Conservation (phyloP, 148 eudicot genomes). For the Cornus suecica region DNA sequence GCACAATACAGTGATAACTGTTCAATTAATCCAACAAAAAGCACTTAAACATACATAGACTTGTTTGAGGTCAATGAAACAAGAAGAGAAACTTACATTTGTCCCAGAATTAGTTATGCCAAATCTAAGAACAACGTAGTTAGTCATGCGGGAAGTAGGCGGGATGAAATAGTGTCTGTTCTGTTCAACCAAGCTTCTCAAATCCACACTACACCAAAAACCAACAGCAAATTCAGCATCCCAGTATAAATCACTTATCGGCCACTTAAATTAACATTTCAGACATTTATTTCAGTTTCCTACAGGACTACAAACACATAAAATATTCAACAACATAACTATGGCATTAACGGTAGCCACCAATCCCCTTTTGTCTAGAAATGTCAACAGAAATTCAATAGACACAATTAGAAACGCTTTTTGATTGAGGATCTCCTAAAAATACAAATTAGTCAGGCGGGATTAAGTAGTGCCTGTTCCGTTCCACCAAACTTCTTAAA, state of each 20-base stretch:
- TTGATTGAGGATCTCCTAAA: too few species aligned
- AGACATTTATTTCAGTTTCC: neutral
- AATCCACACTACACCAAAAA: slow-evolving; percentile 65
- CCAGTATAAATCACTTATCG: neutral
- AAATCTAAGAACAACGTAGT: slow-evolving; percentile 76
- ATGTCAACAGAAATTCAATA: neutral
- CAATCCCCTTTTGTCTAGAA: neutral
- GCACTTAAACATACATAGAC: neutral
- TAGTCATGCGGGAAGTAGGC: slow-evolving; percentile 84
- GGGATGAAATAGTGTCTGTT: slow-evolving; percentile 68
- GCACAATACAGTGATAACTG: neutral
- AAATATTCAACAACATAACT: neutral
- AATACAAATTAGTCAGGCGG: too few species aligned
- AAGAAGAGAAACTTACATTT: slow-evolving; percentile 44
- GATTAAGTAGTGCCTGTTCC: too few species aligned
- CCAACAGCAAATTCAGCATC: neutral
- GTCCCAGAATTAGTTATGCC: slow-evolving; percentile 52
- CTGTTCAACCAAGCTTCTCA: slow-evolving; percentile 77
- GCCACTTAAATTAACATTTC: too few species aligned
- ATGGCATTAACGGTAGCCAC: neutral
- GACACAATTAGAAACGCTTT: too few species aligned
- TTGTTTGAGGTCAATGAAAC: neutral
- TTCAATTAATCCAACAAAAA: neutral
- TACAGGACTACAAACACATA: neutral
- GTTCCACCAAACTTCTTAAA: too few species aligned